Percentiles rank a stretch among this genome's conserved stretches.
phyloP scores from a whole-genome alignment of 305 asterid genomes.

The Fraxinus sp. region DNA sequence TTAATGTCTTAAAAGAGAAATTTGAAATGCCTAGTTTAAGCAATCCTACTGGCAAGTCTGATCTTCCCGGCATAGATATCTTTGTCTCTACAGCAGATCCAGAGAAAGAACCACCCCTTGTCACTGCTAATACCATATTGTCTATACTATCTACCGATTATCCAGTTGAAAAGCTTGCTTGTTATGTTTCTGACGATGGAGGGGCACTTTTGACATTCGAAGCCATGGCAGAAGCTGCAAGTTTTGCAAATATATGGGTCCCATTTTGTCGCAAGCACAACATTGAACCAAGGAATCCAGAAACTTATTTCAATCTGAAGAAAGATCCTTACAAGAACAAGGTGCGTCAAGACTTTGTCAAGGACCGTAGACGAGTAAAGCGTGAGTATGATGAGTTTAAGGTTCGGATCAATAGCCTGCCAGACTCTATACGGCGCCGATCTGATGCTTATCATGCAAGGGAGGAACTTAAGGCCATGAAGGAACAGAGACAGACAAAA shows the following conservation, averaged over 20 bases:
- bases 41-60: conserved; percentile 73
- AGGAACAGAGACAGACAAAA: conserved; percentile 53
- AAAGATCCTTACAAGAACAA: conserved; percentile 75
- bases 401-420: conserved; percentile 67
- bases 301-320: conserved; percentile 61
- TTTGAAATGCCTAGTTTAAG: conserved; percentile 49
- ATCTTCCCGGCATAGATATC: conserved; percentile 70
- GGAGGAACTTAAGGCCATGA: conserved; percentile 60
- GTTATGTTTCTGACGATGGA: conserved; percentile 78
- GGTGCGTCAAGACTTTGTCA: conserved; percentile 61
- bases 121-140: conserved; percentile 75
- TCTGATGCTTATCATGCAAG: conserved; percentile 74
- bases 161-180: conserved; percentile 77
- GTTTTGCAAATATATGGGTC: conserved; percentile 70
- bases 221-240: conserved; percentile 82
- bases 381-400: conserved; percentile 86
- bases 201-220: conserved; percentile 80
- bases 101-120: conserved; percentile 81
- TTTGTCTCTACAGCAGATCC: conserved; percentile 88
- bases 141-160: conserved; percentile 71
- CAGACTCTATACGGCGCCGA: conserved; percentile 65
- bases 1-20: conserved; percentile 58
- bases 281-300: conserved; percentile 79
- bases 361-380: conserved; percentile 73
- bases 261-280: conserved; percentile 76